Percentiles rank a stretch among this genome's conserved stretches.
phyloP scores from a whole-genome alignment of 129 eudicot genomes.

The Artemisia annua region DNA sequence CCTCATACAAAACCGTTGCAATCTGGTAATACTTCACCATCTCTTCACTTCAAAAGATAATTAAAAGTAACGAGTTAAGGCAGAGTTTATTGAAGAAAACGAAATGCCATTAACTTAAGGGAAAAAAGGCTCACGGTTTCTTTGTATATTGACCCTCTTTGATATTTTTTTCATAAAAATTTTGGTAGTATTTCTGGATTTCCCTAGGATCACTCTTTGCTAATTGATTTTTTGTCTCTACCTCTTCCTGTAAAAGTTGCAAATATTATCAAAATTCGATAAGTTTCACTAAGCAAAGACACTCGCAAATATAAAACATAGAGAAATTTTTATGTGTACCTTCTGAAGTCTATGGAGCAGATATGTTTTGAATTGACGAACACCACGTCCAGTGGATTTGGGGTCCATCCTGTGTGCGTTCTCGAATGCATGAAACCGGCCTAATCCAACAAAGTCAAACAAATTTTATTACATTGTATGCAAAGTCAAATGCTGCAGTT shows the following conservation, averaged over 20 bases:
- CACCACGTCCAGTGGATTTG: constrained; percentile 86
- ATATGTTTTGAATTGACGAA: constrained; percentile 93
- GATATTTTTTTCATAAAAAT: constrained; percentile 67
- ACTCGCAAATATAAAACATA: background rate
- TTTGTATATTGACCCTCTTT: constrained; percentile 82
- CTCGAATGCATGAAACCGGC: constrained; percentile 97
- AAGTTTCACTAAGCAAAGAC: background rate
- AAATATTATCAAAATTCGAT: constrained; percentile 2
- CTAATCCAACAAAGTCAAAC: constrained; percentile 40
- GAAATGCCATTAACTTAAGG: background rate
- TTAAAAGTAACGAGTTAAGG: constrained; percentile 6
- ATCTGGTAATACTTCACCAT: constrained; percentile 90
- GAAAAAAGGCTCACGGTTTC: constrained; percentile 70
- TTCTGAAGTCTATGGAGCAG: constrained; percentile 70
- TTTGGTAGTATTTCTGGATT: constrained; percentile 83
- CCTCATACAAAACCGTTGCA: constrained; percentile 92
- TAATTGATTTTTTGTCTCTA: constrained; percentile 48
- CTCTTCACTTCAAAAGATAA: constrained; percentile 59
- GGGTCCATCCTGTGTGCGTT: constrained; percentile 88
- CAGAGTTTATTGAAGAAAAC: constrained; percentile 5
- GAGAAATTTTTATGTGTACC: constrained; percentile 42
- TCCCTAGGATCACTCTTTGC: constrained; percentile 73
- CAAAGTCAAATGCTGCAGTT: too few relatives aligned
- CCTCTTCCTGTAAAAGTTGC: constrained; percentile 69
- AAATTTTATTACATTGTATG: constrained; percentile 1